Conservation (phyloP, 129 eudicot species). For the Saussurea involucrata region DNA sequence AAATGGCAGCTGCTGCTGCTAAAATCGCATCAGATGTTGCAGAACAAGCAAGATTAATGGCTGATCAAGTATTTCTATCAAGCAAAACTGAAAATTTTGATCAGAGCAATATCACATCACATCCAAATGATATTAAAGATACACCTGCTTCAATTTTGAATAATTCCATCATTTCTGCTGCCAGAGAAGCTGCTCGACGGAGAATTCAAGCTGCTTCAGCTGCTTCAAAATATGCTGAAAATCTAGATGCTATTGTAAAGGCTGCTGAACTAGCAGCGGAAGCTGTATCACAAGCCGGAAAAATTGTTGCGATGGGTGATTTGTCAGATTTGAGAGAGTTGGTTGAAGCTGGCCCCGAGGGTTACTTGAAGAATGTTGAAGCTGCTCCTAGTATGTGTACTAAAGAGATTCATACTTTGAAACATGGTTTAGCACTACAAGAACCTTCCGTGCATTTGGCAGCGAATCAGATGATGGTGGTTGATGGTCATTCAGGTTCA, state of each 20-base stretch:
- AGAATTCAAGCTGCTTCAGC: slow-evolving; percentile 93
- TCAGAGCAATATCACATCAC: slow-evolving; percentile 1
- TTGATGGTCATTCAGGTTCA: slow-evolving; percentile 16
- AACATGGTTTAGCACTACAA: slow-evolving; percentile 17
- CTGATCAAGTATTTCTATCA: slow-evolving; percentile 55
- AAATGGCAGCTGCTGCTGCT: slow-evolving; percentile 96
- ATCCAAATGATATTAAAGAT: slow-evolving; percentile 13
- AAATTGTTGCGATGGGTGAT: slow-evolving; percentile 70
- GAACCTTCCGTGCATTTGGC: slow-evolving; percentile 11
- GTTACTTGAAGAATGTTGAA: slow-evolving; percentile 52
- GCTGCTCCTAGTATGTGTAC: slow-evolving; percentile 15
- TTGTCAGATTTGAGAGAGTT: slow-evolving; percentile 40
- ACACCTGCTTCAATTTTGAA: slow-evolving; percentile 46
- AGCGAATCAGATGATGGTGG: slow-evolving; percentile 15
- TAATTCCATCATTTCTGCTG: slow-evolving; percentile 60
- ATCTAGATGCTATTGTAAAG: slow-evolving; percentile 77
- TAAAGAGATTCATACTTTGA: slow-evolving; percentile 9
- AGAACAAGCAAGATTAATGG: slow-evolving; percentile 80
- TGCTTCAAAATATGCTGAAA: slow-evolving; percentile 94
- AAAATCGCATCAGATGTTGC: slow-evolving; percentile 75
- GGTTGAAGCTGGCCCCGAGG: slow-evolving; percentile 66
- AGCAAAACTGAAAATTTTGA: slow-evolving; percentile 21
- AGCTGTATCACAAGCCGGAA: slow-evolving; percentile 95
- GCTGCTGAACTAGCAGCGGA: slow-evolving; percentile 96
- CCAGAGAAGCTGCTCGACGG: slow-evolving; percentile 80